These are phyloP conservation scores for Eucalyptus marginata DNA, from an alignment of 345 rosid genomes.

Conservation along the genomic window DNA sequence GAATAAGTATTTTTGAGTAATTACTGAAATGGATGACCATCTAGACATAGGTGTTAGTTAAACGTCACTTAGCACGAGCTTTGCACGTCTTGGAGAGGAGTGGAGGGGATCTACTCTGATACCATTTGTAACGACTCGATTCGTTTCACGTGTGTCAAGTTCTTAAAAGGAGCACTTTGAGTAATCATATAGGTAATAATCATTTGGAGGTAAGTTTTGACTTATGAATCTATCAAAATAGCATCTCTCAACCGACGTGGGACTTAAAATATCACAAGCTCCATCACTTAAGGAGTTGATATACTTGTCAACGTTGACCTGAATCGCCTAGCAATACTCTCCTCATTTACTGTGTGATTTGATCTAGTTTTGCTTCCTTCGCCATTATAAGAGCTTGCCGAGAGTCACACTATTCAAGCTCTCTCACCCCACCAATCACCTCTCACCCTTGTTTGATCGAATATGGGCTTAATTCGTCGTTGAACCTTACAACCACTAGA, in stretches of 20 bases:
- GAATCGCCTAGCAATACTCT: background rate
- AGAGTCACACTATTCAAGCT: background rate
- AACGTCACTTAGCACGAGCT: background rate
- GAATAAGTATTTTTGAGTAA: background rate
- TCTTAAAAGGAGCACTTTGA: rapidly evolving
- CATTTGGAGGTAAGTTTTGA: background rate
- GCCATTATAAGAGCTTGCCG: background rate
- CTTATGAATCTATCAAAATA: background rate
- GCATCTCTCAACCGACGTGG: rapidly evolving
- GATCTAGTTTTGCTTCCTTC: background rate
- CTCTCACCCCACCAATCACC: rapidly evolving
- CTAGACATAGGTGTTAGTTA: background rate
- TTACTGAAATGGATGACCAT: background rate
- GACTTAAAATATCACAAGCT: background rate
- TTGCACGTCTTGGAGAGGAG: background rate
- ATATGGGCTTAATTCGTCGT: background rate
- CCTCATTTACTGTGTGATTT: background rate
- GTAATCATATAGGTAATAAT: background rate
- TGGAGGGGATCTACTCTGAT: rapidly evolving
- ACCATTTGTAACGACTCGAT: rapidly evolving
- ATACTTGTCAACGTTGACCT: rapidly evolving
- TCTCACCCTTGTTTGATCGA: background rate
- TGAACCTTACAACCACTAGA: background rate
- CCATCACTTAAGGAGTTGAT: background rate
- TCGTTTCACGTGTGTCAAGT: background rate